phyloP scores from a whole-genome alignment of 305 asterid species.

The Fraxinus paxiana region DNA sequence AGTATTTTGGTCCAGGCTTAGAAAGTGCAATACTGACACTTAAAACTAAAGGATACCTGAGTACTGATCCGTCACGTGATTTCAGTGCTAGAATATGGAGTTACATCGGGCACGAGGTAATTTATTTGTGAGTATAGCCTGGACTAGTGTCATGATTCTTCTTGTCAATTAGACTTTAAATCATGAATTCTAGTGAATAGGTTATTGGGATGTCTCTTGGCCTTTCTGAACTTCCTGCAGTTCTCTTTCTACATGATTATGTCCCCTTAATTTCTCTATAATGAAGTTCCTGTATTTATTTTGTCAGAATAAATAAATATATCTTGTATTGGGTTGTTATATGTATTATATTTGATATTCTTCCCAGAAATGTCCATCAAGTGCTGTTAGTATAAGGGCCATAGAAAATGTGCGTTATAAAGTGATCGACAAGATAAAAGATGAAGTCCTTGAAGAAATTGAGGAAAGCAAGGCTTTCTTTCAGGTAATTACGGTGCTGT shows the following conservation, averaged over 20 bases:
- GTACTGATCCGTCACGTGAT: slow-evolving; percentile 54
- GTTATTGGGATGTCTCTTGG: slow-evolving; percentile 7
- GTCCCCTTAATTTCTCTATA: slow-evolving; percentile 5
- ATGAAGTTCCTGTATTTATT: background rate
- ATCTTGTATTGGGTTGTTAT: slow-evolving; percentile 9
- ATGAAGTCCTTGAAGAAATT: slow-evolving; percentile 85
- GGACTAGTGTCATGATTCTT: slow-evolving; percentile 9
- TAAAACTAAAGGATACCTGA: slow-evolving; percentile 60
- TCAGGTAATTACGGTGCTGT: slow-evolving; percentile 50
- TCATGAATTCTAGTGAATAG: slow-evolving; percentile 1
- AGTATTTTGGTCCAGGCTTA: slow-evolving; percentile 69
- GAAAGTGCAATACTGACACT: slow-evolving; percentile 55
- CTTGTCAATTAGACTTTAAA: background rate
- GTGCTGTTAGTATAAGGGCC: slow-evolving; percentile 61
- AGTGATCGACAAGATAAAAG: slow-evolving; percentile 62
- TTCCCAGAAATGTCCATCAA: slow-evolving; percentile 69
- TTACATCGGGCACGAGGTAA: slow-evolving; percentile 86
- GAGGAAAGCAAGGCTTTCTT: slow-evolving; percentile 95
- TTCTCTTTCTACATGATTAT: slow-evolving; percentile 16
- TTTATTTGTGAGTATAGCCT: slow-evolving; percentile 15
- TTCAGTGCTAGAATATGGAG: slow-evolving; percentile 67
- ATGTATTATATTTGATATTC: slow-evolving; percentile 5
- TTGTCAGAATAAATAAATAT: slow-evolving; percentile 1
- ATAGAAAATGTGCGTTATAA: slow-evolving; percentile 71
- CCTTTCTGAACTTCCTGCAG: slow-evolving; percentile 13